Base-by-base conservation (phyloP, 495 filamentous ascomycete genomes). In the Penicillium verhagenii region DNA sequence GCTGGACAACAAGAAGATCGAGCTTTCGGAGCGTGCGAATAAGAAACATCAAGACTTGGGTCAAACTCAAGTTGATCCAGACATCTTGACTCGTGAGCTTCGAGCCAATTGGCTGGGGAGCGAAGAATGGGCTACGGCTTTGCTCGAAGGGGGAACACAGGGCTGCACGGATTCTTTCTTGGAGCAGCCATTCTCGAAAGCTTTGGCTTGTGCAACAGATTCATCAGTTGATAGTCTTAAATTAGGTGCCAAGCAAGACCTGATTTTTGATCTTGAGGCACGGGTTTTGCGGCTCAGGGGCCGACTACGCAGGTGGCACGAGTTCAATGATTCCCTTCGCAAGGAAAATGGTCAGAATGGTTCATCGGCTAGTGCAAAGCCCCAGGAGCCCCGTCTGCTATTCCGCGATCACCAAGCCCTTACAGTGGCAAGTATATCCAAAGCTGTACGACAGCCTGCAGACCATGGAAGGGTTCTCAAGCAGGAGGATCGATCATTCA, bases 91-190 rank as follows among this genome's bases (percentile, higher is more conserved):
- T 39, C 73, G 75, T 24, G 73, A 80, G 14, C 65, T 91, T 25
- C 77, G 78, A 55, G 81, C 82, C 19, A 89, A 90, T 55, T 96
- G 90, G 90, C 72, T 86, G 6, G 91, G 90, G 1, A 79, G 85
- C 56, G 75, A 82, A 45, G 76, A 85, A 47, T 90, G 88, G 85
- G 75, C 86, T 58, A 81, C 89, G 33, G 68, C 77, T 14, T 61
- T 95, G 19, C 68, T 91, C 0, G 76, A 84, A 42, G 89, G 87
- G 0, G 88, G 89, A 35, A 75, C 71, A 24, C 70, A 72, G n/a
- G 69, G 74, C 20, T 73, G 68, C 49, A 81, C 76, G 18, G 87
- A 92, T 57, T 76, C 78, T 3, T 75, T 92, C 28, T 68, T 95
- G 6, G 79, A 82, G 20, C 72, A 76, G 13, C 72, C 80, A 0